Base-by-base conservation (phyloP, 495 filamentous ascomycete species). In the Staphylotrichum longicolle region DNA sequence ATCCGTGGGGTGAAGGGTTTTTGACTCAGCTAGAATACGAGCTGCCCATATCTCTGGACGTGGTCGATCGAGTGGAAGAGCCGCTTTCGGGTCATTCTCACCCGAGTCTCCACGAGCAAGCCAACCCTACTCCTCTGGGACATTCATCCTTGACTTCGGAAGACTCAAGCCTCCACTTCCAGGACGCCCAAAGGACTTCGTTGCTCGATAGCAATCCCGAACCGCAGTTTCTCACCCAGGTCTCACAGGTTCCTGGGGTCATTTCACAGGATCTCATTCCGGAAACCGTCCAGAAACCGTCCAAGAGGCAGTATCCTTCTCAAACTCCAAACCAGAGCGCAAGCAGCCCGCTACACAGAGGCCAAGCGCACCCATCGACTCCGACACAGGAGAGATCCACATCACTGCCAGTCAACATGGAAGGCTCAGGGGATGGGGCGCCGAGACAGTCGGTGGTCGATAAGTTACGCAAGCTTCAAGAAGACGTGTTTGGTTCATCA, bases 131-230 rank as follows among this genome's bases (percentile, higher is more conserved):
- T 27, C 20, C 20, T 27, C 20, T 27, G 20, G 20, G 20, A 27
- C 20, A 27, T 27, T 27, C 20, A 27, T 27, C 32, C 27, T 33
- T 41, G 2, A 58, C 42, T 34, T 15, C 37, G 47, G 14, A 27
- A 9, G 46, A 35, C 5, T 50, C 46, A 2, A 52, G 27, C 10
- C 47, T 3, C 5, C 45, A 50, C 6, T 71, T 61, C 0, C 71
- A 74, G 33, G 65, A 64, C 7, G 75, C 74, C 5, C 73, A 76
- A 52, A 44, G 67, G 3, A 61, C 74, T 5, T 56, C 60, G 30
- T 63, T 65, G n/a, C 47, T 66, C 6, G 68, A 33, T 47, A 68
- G 58, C 58, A 59, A 68, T 35, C 65, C 59, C 7, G 63, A 40
- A 27, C 20, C 20, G 20, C 9, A 52, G 58, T 10, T 55, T 71